These are phyloP conservation scores for Aspergillus sp. DNA, from an alignment of 2,329 filamentous ascomycete genomes.

Conservation along the genomic window DNA sequence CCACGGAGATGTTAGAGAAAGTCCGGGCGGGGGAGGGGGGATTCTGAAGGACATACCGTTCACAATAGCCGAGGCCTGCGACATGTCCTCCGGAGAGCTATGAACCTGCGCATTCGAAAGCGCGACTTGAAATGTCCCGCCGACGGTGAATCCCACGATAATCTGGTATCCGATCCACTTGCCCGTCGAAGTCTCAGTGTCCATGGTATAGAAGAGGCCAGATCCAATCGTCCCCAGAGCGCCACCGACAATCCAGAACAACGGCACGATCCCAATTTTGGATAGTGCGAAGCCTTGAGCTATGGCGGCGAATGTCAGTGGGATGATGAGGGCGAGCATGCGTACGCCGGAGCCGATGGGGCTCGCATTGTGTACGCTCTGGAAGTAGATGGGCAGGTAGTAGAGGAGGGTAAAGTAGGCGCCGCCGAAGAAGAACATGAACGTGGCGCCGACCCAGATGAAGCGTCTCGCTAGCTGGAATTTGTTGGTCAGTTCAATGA, in stretches of 20 bases:
- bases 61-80: slow-evolving; percentile 29
- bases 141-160: slow-evolving; percentile 18
- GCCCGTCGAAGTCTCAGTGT: slow-evolving; percentile 28
- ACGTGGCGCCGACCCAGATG: not conserved
- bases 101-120: slow-evolving; percentile 28
- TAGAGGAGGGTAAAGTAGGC: slow-evolving; percentile 24
- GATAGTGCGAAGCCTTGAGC: not conserved
- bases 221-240: slow-evolving; percentile 30
- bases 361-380: slow-evolving; percentile 42
- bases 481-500: not conserved
- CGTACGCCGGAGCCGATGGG: slow-evolving; percentile 46
- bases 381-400: slow-evolving; percentile 52
- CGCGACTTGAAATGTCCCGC: slow-evolving; percentile 26
- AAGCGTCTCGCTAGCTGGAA: not conserved
- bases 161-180: slow-evolving; percentile 47
- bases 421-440: not conserved
- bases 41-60: slow-evolving; percentile 16
- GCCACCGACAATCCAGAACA: slow-evolving; percentile 32
- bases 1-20: not conserved
- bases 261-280: slow-evolving; percentile 22
- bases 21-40: too few relatives aligned
- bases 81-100: slow-evolving; percentile 26
- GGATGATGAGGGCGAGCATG: slow-evolving; percentile 49
- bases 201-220: slow-evolving; percentile 42
- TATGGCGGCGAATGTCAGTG: slow-evolving; percentile 32